Evolutionary conservation across 2,329 filamentous ascomycete genomes (phyloP).

Genomic region (Penicillium sp.): DNA sequence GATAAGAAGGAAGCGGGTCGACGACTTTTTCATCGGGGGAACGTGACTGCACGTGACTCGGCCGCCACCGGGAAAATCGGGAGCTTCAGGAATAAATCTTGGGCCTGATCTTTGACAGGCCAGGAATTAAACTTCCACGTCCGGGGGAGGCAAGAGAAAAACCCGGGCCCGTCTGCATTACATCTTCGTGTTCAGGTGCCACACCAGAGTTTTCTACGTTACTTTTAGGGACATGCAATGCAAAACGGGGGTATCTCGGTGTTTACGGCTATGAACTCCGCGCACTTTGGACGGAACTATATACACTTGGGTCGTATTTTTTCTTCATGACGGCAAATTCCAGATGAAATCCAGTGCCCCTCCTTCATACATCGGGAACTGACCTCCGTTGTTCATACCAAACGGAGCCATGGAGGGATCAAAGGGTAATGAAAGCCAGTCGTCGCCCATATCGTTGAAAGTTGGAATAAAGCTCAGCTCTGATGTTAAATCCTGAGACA

Average conservation of each 20-base stretch:
- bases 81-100: conserved; percentile 11
- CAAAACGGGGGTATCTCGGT: neutral
- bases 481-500: conserved; percentile 26
- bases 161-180: conserved; percentile 1
- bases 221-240: neutral
- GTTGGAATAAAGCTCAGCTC: conserved; percentile 31
- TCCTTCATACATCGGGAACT: conserved; percentile 42
- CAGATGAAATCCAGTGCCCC: conserved; percentile 44
- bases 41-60: conserved; percentile 15
- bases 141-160: conserved; percentile 12
- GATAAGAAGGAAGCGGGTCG: conserved; percentile 7
- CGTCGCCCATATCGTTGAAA: conserved; percentile 35
- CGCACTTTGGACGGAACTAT: neutral
- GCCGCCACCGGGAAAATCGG: conserved; percentile 13
- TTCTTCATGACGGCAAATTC: conserved; percentile 40
- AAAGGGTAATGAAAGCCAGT: conserved; percentile 45
- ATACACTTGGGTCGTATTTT: neutral
- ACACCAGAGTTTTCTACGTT: neutral
- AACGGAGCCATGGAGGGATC: conserved; percentile 47
- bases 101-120: neutral
- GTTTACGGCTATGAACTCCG: neutral
- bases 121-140: conserved; percentile 1
- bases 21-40: conserved; percentile 13
- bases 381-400: conserved; percentile 36
- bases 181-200: neutral